A percentile compares a stretch with the other conserved stretches of the same genome.
phyloP scores from a whole-genome alignment of 129 eudicot species.

The Tanacetum coccineum region DNA sequence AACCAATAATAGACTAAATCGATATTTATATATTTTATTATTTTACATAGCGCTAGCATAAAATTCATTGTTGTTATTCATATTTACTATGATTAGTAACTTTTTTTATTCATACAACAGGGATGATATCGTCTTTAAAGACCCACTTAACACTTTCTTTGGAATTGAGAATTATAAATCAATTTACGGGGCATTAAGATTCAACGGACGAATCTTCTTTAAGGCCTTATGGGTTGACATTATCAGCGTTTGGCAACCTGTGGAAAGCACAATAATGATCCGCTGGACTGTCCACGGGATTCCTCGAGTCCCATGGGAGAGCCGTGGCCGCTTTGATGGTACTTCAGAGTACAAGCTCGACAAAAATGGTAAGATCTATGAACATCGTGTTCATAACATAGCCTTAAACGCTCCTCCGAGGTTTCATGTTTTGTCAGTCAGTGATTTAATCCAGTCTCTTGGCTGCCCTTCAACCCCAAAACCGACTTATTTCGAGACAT shows the following conservation, averaged over 20 bases:
- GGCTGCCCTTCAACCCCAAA: slow-evolving; percentile 75
- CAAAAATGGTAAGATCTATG: slow-evolving; percentile 63
- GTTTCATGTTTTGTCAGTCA: slow-evolving; percentile 56
- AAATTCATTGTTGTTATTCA: not conserved
- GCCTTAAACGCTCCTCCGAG: slow-evolving; percentile 65
- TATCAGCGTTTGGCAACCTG: slow-evolving; percentile 84
- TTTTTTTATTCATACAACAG: slow-evolving; percentile 17
- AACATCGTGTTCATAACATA: slow-evolving; percentile 78
- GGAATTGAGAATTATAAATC: slow-evolving; percentile 77
- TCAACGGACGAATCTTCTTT: slow-evolving; percentile 68
- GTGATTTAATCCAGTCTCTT: slow-evolving; percentile 54
- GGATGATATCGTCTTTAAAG: slow-evolving; percentile 90
- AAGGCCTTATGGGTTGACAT: slow-evolving; percentile 80
- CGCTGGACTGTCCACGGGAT: slow-evolving; percentile 85
- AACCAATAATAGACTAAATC: not conserved
- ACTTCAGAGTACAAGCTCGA: slow-evolving; percentile 90
- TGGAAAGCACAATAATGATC: slow-evolving; percentile 63
- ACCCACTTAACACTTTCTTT: slow-evolving; percentile 70
- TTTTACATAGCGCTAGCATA: not conserved
- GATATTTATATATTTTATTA: too few species aligned
- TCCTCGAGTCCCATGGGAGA: slow-evolving; percentile 83
- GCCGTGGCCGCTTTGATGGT: slow-evolving; percentile 73
- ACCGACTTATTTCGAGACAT: slow-evolving; percentile 66
- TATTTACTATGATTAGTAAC: not conserved
- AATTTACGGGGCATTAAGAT: slow-evolving; percentile 65